Base-by-base conservation (phyloP, 2,329 filamentous ascomycete species). In the Colletotrichum musicola region DNA sequence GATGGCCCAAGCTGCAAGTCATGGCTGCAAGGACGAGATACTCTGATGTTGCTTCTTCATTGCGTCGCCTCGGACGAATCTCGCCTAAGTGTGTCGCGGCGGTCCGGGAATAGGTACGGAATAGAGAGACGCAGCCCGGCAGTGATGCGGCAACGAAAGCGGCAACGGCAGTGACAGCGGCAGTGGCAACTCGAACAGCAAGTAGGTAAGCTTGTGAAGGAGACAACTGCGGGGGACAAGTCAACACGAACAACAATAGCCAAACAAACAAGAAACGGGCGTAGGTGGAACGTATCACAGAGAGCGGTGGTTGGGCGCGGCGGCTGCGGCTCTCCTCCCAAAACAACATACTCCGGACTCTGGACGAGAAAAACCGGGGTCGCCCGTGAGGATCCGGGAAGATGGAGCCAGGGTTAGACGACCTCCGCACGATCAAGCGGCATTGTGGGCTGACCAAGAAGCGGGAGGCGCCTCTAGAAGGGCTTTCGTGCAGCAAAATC, bases 391-490 rank as follows among this genome's bases (percentile, higher is more conserved):
- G 59, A 44, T 44, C 59, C 59, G 49, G 59, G 38, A 59, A 54
- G 49, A 65, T 68, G 65, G 62, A 68, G 62, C 62, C 65, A 68
- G 65, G 20, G 38, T 69, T 66, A 49, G 62, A 56, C 66, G 62
- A 61, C 42, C 18, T 56, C 49, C 62, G 66, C 56, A 66, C 35
- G 66, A 66, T 61, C 42, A 18, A 51, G 66, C 62, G 50, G 66
- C 66, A 61, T 66, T 66, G 35, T 69, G 66, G 62, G 66, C 62
- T 69, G 66, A 69, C 56, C 51, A 53, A 61, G 62, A 58, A 57
- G 62, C 66, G 66, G 62, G 66, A 69, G 56, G 55, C 62, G 66
- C 66, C 66, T 53, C 27, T 59, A 18, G 35, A 16, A 54, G 49
- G 49, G 10, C 27, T 54, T 35, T 46, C 38, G 40, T 66, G 62